Conservation (phyloP, 2,329 filamentous ascomycete species). For the Epichloe brachyelytri region DNA sequence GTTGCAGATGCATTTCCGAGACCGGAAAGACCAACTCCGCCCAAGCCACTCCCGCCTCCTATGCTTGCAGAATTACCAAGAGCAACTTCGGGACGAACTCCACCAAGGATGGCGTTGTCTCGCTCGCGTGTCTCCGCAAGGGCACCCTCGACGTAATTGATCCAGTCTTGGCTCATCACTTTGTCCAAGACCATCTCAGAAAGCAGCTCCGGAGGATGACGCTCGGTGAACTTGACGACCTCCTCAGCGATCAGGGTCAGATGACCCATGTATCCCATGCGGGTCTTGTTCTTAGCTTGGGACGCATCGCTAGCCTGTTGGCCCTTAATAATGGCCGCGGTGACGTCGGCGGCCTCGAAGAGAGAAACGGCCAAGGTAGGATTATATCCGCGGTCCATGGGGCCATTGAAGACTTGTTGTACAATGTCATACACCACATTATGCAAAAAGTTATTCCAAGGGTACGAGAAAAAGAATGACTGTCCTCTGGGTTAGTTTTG, state of each 20-base stretch:
- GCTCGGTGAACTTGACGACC: slow-evolving; percentile 95
- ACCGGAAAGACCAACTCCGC: slow-evolving; percentile 35
- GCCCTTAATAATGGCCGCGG: slow-evolving; percentile 81
- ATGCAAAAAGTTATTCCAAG: slow-evolving; percentile 99
- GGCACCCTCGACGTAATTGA: slow-evolving; percentile 86
- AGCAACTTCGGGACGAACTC: slow-evolving; percentile 82
- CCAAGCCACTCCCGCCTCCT: slow-evolving; percentile 32
- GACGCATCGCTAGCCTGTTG: slow-evolving; percentile 79
- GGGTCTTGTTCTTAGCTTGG: slow-evolving; percentile 71
- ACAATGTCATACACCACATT: slow-evolving; percentile 99
- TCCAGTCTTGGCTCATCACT: slow-evolving; percentile 83
- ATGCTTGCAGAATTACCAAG: slow-evolving; percentile 63
- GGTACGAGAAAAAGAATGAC: slow-evolving; percentile 97
- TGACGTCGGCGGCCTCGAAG: slow-evolving; percentile 83
- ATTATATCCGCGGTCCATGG: slow-evolving; percentile 94
- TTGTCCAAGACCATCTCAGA: slow-evolving; percentile 75
- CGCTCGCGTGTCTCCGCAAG: slow-evolving; percentile 87
- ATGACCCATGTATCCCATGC: slow-evolving; percentile 97
- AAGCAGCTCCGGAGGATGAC: slow-evolving; percentile 77
- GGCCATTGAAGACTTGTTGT: slow-evolving; percentile 97
- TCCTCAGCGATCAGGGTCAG: slow-evolving; percentile 94
- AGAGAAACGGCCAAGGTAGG: slow-evolving; percentile 79
- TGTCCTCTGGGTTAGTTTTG: slow-evolving; percentile 21
- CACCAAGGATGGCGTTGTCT: slow-evolving; percentile 95
- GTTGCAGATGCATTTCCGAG: slow-evolving; percentile 24